Base-by-base conservation (phyloP, 2,329 filamentous ascomycete species). In the Pestalotiopsis sp. region DNA sequence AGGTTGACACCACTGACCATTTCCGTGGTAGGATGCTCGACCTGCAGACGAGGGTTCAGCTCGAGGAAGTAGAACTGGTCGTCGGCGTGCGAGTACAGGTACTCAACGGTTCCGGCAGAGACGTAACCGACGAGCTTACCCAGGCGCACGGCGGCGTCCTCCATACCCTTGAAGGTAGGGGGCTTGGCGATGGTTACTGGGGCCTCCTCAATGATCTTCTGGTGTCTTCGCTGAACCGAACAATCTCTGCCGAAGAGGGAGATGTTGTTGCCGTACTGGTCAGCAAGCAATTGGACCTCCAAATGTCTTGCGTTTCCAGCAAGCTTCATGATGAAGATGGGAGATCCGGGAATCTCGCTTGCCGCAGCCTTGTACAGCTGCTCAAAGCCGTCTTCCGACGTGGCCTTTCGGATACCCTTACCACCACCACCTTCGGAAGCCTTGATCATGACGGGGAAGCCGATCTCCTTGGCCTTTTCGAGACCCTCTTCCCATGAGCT, bases 271-370 rank as follows among this genome's bases (percentile, higher is more conserved):
- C 97, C 96, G 81, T 99, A 99, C 87, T 99, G 94, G 85, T 99
- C 97, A 73, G 96, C 97, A 66, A 99, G 87, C 73, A 99, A 86
- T 84, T 99, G 96, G 69, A 99, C 97, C 83, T 99, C 96, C 84
- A 99, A 86, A 88, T 99, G 96, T 75, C 96, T 88, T 56, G 96
- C 96, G 79, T 97, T 97, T 75, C 95, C 96, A 64, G 96, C 96
- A 72, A 99, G 87, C 90, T 99, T 98, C 96, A 99, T 99, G 85
- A 99, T 97, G 88, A 99, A 99, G 83, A 99, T 99, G 74, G 97
- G 96, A 38, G 96, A 99, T 62, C 97, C 97, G 12, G 96, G 97
- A 74, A 99, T 98, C 82, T 99, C 97, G 81, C 92, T 97, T 4
- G 96, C 95, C 25, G 97, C 96, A 60, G 95, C 96, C 82, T 97